phyloP scores from a whole-genome alignment of 2,329 filamentous ascomycete species.

The Dothistroma pini region DNA sequence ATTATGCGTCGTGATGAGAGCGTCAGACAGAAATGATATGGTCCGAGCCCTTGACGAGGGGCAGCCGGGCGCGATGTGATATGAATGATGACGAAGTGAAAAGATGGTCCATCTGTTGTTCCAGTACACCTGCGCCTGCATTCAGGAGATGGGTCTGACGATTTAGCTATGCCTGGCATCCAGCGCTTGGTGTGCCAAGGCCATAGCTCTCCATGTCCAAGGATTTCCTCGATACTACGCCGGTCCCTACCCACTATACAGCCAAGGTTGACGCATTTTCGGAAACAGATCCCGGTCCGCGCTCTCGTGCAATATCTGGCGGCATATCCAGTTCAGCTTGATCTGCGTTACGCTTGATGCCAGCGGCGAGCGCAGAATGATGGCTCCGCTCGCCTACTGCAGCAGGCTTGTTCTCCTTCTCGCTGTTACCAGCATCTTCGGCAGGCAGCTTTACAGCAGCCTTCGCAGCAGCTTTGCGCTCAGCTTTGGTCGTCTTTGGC shows the following conservation, averaged over 20 bases:
- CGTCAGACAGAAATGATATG: background rate
- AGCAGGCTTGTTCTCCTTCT: constrained; percentile 51
- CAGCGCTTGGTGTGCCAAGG: constrained; percentile 16
- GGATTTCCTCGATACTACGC: background rate
- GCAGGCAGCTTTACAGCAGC: constrained; percentile 43
- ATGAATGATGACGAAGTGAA: background rate
- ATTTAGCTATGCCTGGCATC: constrained; percentile 2
- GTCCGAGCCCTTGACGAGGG: background rate
- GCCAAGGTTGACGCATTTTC: constrained; percentile 23
- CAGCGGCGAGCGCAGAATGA: constrained; percentile 15
- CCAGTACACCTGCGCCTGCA: background rate
- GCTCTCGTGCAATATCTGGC: constrained; percentile 21
- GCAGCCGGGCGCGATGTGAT: background rate
- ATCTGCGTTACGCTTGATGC: constrained; percentile 23
- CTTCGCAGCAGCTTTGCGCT: constrained; percentile 43
- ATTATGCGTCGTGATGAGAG: constrained; percentile 39
- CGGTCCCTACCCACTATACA: constrained; percentile 2
- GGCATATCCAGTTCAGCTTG: constrained; percentile 24
- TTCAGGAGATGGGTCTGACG: background rate
- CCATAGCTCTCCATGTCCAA: background rate
- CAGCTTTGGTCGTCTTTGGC: constrained; percentile 46
- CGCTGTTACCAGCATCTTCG: constrained; percentile 44
- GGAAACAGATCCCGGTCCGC: constrained; percentile 19
- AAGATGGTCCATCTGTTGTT: background rate
- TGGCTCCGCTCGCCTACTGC: constrained; percentile 14